Base-by-base conservation (phyloP, 805 yeast species). In the Cyberlindnera lachancei region DNA sequence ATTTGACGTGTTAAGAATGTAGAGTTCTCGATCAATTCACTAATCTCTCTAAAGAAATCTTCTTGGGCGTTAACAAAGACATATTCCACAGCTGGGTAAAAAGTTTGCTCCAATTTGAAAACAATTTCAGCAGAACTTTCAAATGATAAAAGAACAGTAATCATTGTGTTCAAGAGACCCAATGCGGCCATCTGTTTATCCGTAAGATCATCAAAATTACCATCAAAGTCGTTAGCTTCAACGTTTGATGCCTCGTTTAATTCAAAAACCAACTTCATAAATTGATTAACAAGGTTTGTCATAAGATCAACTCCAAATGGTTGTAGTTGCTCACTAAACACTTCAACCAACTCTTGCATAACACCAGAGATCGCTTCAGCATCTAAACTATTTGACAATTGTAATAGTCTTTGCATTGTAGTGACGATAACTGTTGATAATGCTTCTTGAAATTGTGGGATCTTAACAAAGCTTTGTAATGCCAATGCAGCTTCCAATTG, bases 321-420 rank as follows among this genome's bases (percentile, higher is more conserved):
- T 39, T 87, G 92, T 45, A 90, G 66, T 56, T 90, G 94, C 42
- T 79, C 83, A 5, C 94, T 70, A 57, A 81, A 92, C 37, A 73
- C 75, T 51, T 88, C 96, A 19, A 90, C 96, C 53, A 92, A 80
- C 48, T 88, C 96, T 63, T 90, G 97, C 80, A 90, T 86, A 6
- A 90, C 95, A 16, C 80, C 82, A 15, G 94, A 75, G 18, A 92
- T 70, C 2, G 87, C 73, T 51, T 92, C 98, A 36, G 81, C 76
- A 48, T 90, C 98, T 42, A 88, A 75, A 37, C 78, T 77, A 49
- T 84, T 79, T 4, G 94, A 78, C 28, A 90, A 59, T 8, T 69
- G 71, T 42, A 90, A 63, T 36, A 92, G 63, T 43, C 72, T 77
- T 41, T 86, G 84, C 85, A 92, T 84, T 1, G 88, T 75, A 23